A percentile compares a stretch with the other conserved stretches of the same genome.
These are phyloP conservation scores for Halophytophthora batemanensis DNA, from an alignment of 352 stramenopile genomes.

Conservation along the genomic window DNA sequence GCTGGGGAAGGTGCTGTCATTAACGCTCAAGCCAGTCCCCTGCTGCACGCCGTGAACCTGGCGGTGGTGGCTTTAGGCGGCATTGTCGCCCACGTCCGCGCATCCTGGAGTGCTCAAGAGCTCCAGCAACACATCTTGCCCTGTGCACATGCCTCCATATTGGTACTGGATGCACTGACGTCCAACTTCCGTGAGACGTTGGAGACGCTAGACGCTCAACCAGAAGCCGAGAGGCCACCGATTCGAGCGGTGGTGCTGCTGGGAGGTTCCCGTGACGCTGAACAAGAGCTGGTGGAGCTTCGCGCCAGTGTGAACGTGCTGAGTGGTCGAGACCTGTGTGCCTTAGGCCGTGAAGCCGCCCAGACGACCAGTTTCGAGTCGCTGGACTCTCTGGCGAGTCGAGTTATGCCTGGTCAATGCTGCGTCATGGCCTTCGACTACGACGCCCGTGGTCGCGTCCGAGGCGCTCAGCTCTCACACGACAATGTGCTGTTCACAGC, in stretches of 20 bases:
- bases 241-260: slow-evolving; percentile 55
- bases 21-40: slow-evolving; percentile 34
- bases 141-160: slow-evolving; percentile 41
- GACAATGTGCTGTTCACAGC: slow-evolving; percentile 85
- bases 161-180: slow-evolving; percentile 58
- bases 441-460: slow-evolving; percentile 43
- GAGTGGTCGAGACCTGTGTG: slow-evolving; percentile 37
- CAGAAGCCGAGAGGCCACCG: slow-evolving; percentile 16
- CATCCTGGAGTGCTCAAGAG: slow-evolving; percentile 48
- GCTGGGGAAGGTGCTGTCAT: slow-evolving; percentile 60
- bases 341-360: slow-evolving; percentile 23
- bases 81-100: slow-evolving; percentile 53
- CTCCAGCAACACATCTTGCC: slow-evolving; percentile 54
- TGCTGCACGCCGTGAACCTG: slow-evolving; percentile 60
- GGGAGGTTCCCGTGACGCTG: slow-evolving; percentile 1
- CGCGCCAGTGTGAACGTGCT: slow-evolving; percentile 42
- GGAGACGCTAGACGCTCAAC: slow-evolving; percentile 15
- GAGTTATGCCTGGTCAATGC: slow-evolving; percentile 38
- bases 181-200: slow-evolving; percentile 43
- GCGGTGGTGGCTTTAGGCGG: slow-evolving; percentile 53
- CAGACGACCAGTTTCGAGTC: slow-evolving; percentile 18
- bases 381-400: slow-evolving; percentile 26
- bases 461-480: slow-evolving; percentile 62
- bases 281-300: slow-evolving; percentile 24
- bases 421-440: slow-evolving; percentile 68